Conservation (phyloP, 148 eudicot species). For the Suaeda aralocaspica region DNA sequence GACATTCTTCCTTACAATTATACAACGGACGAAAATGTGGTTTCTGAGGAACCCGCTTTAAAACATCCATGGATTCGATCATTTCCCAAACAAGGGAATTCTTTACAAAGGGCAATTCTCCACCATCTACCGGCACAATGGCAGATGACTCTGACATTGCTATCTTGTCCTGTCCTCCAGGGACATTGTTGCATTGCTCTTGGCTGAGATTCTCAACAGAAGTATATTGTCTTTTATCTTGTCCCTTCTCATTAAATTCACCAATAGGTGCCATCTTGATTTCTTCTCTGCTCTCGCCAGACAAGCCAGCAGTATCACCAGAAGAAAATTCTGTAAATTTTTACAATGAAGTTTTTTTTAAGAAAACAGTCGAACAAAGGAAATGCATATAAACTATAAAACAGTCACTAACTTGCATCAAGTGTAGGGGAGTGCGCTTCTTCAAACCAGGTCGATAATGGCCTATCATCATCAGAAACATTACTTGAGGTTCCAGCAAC, state of each 20-base stretch:
- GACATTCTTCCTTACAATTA: constrained; percentile 41
- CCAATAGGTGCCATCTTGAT: constrained; percentile 5
- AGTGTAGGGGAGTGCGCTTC: constrained; percentile 33
- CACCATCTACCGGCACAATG: constrained; percentile 18
- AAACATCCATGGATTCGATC: constrained; percentile 63
- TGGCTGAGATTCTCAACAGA: constrained; percentile 17
- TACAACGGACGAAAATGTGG: constrained; percentile 73
- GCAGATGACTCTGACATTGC: constrained; percentile 29
- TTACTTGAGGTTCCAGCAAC: constrained; percentile 24
- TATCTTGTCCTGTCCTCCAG: constrained; percentile 16
- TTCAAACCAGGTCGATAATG: constrained; percentile 62
- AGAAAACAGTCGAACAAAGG: not conserved
- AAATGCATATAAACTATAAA: not conserved
- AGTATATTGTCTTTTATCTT: constrained; percentile 9
- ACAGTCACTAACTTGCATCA: constrained; percentile 43
- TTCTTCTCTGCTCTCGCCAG: constrained; percentile 22
- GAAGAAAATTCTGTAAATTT: constrained; percentile 23
- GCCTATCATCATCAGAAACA: constrained; percentile 53
- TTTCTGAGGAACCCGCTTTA: constrained; percentile 57
- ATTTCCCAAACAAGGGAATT: constrained; percentile 47
- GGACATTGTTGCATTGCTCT: constrained; percentile 8
- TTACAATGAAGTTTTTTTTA: constrained; percentile 1
- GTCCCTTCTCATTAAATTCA: constrained; percentile 21
- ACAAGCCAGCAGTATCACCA: constrained; percentile 22
- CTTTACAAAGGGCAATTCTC: constrained; percentile 50